phyloP scores from a whole-genome alignment of 73 alveolate genomes.

The Paramecium primaurelia region DNA sequence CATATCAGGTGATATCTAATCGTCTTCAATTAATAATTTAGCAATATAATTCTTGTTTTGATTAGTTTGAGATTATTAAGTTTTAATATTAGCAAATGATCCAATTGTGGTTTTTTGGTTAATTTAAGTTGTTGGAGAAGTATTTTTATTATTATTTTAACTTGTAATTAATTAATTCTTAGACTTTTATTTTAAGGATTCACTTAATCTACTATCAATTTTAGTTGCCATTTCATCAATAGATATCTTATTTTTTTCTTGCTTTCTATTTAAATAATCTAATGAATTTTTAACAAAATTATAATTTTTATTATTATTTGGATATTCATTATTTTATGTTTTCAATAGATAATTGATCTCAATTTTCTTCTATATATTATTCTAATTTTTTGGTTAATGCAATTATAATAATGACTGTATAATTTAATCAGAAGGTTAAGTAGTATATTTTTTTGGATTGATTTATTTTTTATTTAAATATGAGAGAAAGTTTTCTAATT shows the following conservation, averaged over 20 bases:
- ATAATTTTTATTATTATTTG: neutral
- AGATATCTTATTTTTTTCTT: neutral
- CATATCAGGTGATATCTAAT: neutral
- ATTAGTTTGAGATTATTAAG: neutral
- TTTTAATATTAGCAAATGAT: neutral
- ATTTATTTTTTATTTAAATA: neutral
- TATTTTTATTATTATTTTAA: neutral
- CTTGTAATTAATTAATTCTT: neutral
- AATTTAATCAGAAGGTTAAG: neutral
- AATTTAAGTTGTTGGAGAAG: neutral
- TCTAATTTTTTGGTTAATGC: neutral
- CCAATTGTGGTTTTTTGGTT: neutral
- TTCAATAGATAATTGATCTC: neutral
- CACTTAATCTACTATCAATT: neutral
- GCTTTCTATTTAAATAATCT: neutral
- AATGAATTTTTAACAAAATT: neutral
- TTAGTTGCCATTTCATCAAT: neutral
- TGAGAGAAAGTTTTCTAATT: neutral
- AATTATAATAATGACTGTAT: neutral
- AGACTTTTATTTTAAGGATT: neutral
- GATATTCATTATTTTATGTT: neutral
- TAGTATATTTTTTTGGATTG: neutral
- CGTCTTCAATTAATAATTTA: conserved; percentile 23
- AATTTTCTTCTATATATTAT: neutral
- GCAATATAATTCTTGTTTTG: neutral